Evolutionary conservation across 106 monocot genomes (phyloP), one percentile per base, ranked within the genome.

Genomic region (Triglochin maritima): DNA sequence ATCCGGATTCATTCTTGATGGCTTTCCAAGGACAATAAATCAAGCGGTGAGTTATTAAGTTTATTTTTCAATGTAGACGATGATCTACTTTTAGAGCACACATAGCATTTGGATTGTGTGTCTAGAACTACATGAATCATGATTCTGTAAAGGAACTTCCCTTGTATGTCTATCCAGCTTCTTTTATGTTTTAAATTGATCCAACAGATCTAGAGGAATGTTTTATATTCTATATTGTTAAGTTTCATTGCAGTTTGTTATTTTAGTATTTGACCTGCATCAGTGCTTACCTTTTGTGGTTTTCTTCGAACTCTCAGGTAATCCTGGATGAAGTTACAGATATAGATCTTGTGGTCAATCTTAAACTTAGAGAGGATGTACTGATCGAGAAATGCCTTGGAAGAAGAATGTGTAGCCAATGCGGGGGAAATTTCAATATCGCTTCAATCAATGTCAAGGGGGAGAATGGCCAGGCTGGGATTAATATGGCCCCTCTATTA

Each of bases 1-100:
- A 85, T 87, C 90, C 49, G 94, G 94, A 17, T 94, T 89, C 68
- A 89, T 94, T 75, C 89, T 94, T 75, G 94, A 94, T 79, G 94
- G 94, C 17, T 94, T 94, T 81, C 94, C 94, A 14, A 64, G 94
- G 65, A 94, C 94, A 44, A 74, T 94, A 56, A 87, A 79, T 79
- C 94, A 94, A 94, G 94, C 94, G 73, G 94, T 94, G 66, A 87
- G 89, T 29, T 29, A 1, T 29, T 29, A 29, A 29, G 29, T 29
- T 29, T 29, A 29, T 29, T 1, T 29, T 29, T 29, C 29, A 29
- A 29, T 29, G 29, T 29, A 29, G 29, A 29, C 29, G 29, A 29
- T 29, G 29, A 29, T 29, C 29, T 29, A 29, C 29, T 29, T n/a
- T n/a, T n/a, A n/a, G n/a, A n/a, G n/a, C n/a, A n/a, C n/a, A n/a